These are phyloP conservation scores for Singerocomus rubriflavus DNA, from an alignment of 1,284 basidiomycete genomes.

Conservation along the genomic window DNA sequence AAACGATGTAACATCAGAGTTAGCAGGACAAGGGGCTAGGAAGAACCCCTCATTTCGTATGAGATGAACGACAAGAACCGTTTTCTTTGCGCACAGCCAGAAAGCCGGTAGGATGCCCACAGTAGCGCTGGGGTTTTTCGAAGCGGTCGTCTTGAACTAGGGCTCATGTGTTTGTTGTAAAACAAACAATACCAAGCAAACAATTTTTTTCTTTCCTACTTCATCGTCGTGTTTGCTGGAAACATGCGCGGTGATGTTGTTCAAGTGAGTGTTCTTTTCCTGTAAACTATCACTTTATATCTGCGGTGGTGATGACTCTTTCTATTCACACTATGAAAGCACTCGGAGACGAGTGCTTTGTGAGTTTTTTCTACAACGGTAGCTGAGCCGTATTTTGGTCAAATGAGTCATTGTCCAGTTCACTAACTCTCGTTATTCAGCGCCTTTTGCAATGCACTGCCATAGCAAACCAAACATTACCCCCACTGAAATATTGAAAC, in stretches of 20 bases:
- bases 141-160: too few species aligned
- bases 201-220: slow-evolving; percentile 1
- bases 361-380: slow-evolving; percentile 55
- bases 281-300: slow-evolving; percentile 35
- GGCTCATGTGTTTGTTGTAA: slow-evolving; percentile 7
- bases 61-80: too few species aligned
- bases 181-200: slow-evolving; percentile 24
- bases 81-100: too few species aligned
- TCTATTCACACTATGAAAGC: slow-evolving; percentile 50
- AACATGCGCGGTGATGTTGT: background rate
- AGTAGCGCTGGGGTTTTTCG: too few species aligned
- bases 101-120: too few species aligned
- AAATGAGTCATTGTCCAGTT: background rate
- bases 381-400: slow-evolving; percentile 48
- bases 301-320: slow-evolving; percentile 46
- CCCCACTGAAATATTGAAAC: too few species aligned
- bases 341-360: slow-evolving; percentile 31
- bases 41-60: too few species aligned
- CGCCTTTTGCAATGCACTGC: background rate
- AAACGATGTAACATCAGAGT: background rate
- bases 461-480: background rate
- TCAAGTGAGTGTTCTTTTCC: slow-evolving; percentile 13
- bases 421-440: slow-evolving; percentile 14
- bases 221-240: background rate
- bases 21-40: too few species aligned